Evolutionary conservation across 345 rosid species (phyloP).

Genomic region (Eucalyptus marginata): DNA sequence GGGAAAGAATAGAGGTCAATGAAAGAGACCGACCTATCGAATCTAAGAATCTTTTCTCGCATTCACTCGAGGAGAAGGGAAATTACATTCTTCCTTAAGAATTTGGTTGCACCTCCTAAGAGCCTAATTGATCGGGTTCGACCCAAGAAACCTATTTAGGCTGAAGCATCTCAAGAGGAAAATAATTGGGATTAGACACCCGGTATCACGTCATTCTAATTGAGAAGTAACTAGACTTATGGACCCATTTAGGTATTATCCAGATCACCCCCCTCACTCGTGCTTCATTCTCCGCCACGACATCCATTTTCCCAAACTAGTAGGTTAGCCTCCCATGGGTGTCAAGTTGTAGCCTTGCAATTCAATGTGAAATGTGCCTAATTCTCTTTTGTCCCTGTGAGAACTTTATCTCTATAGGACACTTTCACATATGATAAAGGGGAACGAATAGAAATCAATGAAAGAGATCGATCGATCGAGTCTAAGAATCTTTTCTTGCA

Average conservation of each 20-base stretch:
- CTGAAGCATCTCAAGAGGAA: not conserved
- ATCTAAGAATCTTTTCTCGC: not conserved
- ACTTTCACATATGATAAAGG: no score
- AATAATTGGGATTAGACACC: not conserved
- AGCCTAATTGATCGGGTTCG: not conserved
- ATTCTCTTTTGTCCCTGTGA: not conserved
- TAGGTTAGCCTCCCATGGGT: not conserved
- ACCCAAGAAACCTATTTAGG: not conserved
- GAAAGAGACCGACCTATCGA: not conserved
- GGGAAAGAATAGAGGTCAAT: not conserved
- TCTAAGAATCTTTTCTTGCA: not conserved
- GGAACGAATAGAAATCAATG: not conserved
- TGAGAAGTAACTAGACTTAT: no score
- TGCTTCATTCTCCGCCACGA: not conserved
- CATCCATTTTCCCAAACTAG: not conserved
- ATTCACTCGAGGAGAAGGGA: not conserved
- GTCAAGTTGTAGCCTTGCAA: not conserved
- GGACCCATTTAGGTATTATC: no score
- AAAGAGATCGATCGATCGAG: not conserved
- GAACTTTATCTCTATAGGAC: not conserved
- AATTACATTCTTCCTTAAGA: not conserved
- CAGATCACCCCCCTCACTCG: fast-evolving
- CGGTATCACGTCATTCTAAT: no score
- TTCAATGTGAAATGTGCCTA: not conserved
- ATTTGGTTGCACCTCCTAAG: not conserved